Evolutionary conservation across 495 filamentous ascomycete genomes (phyloP), one percentile per base, ranked within the genome.

Genomic region (Friedmanniomyces endolithicus): DNA sequence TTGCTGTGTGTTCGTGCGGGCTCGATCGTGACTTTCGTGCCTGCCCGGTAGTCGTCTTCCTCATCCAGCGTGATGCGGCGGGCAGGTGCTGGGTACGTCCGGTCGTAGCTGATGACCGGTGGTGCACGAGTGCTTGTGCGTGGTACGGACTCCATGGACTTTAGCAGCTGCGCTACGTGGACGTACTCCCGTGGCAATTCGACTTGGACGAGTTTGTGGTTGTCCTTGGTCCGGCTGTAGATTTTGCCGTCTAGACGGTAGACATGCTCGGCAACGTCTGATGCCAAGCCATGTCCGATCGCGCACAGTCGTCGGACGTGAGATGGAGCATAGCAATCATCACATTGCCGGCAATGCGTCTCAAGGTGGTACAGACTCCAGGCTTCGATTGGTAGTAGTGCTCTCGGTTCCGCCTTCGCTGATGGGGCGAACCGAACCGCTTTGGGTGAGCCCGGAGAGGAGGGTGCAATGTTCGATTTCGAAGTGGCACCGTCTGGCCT

Each of bases 301-400:
- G 60, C 58, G 48, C 68, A 71, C 7, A 71, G 63, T 43, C 60
- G 57, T 0, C 57, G 50, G 52, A 58, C 62, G 65, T 55, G 33
- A 64, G 65, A 17, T 64, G 57, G 27, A 66, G 64, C 45, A 56
- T 62, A 49, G 63, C 68, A 71, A 43, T 59, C 53, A 23, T 43
- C 47, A 58, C 68, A 71, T 41, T 59, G 59, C 12, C 54, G 61
- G 17, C 66, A 66, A 50, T 71, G 68, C 23, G 48, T 52, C 49
- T 71, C 68, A 47, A 70, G 70, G 51, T 66, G 33, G 59, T 71
- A 68, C 23, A 68, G 45, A 0, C 66, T 64, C 68, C 68, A 68
- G 55, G 56, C 55, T 55, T 71, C 68, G 27, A 48, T 46, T 14
- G 17, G 46, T 44, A 57, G 63, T 34, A 67, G 50, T 2, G 66